Evolutionary conservation across 192 early-diverging fungal genomes (phyloP).

Genomic region (Podila minutissima): DNA sequence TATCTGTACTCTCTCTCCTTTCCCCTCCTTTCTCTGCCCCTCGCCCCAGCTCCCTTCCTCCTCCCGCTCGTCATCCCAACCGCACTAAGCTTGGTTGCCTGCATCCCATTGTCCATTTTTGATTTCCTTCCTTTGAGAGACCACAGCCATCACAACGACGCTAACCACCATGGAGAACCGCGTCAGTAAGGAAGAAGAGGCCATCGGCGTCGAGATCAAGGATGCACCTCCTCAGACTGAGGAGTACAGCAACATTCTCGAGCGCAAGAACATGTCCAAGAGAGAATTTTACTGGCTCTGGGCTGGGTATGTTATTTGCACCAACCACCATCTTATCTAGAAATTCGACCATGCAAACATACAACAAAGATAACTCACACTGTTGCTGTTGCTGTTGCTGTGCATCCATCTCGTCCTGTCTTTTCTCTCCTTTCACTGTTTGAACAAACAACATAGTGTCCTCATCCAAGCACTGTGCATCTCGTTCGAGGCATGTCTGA

Average conservation of each 20-base stretch:
- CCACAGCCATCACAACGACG: not conserved
- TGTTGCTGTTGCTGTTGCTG: too few relatives aligned
- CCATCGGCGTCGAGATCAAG: not conserved
- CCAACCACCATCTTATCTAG: not conserved
- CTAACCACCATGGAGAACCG: not conserved
- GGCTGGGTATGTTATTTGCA: not conserved
- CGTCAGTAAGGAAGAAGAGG: not conserved
- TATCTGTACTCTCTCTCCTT: too few relatives aligned
- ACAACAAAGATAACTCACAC: not conserved
- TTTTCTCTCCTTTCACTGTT: not conserved
- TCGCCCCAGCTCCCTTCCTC: too few relatives aligned
- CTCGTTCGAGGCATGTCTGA: not conserved
- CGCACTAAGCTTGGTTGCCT: too few relatives aligned
- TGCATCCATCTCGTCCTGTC: not conserved
- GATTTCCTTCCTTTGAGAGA: not conserved
- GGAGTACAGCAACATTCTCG: conserved; percentile 17
- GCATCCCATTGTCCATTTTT: not conserved
- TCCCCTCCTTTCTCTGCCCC: too few relatives aligned
- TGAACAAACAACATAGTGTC: not conserved
- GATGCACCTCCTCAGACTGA: not conserved
- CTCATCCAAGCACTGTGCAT: not conserved
- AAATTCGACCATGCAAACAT: not conserved
- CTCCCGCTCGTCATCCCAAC: too few relatives aligned
- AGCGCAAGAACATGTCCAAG: conserved; percentile 12
- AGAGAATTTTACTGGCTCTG: conserved; percentile 1